Conservation (phyloP, 345 rosid genomes). For the Lenwebbia sp. region DNA sequence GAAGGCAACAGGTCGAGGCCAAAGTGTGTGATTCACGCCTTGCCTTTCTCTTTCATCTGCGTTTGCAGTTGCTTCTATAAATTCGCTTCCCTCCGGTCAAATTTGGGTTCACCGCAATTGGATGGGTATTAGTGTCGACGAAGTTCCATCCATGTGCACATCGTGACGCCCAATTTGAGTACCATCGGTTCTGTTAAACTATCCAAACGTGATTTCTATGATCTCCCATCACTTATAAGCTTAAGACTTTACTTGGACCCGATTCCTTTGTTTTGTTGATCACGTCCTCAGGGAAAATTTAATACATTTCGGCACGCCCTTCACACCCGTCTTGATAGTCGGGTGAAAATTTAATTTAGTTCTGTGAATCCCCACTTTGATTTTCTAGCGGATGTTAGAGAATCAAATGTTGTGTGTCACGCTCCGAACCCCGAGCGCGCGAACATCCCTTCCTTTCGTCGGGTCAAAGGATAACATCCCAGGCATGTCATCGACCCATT, state of each 20-base stretch:
- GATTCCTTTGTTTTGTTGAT: not conserved
- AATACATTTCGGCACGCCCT: not conserved
- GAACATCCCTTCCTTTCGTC: no score
- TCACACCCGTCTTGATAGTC: not conserved
- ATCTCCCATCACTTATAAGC: not conserved
- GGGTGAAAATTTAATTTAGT: not conserved
- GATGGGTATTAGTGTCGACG: not conserved
- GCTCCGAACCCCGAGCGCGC: no score
- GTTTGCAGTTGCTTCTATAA: not conserved
- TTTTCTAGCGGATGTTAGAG: not conserved
- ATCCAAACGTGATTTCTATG: not conserved
- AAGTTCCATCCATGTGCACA: not conserved
- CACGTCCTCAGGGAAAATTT: not conserved
- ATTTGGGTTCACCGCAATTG: accelerated
- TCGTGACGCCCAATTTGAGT: no score
- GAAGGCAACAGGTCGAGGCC: not conserved
- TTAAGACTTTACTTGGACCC: not conserved
- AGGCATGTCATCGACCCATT: no score
- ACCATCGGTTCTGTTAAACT: not conserved
- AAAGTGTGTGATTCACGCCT: not conserved
- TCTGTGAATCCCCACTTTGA: not conserved
- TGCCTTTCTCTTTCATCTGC: not conserved
- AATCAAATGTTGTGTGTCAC: not conserved
- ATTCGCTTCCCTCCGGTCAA: not conserved
- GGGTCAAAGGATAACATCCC: no score